Evolutionary conservation across 768 basidiomycete species (phyloP).

Genomic region (Arthromyces matolae): DNA sequence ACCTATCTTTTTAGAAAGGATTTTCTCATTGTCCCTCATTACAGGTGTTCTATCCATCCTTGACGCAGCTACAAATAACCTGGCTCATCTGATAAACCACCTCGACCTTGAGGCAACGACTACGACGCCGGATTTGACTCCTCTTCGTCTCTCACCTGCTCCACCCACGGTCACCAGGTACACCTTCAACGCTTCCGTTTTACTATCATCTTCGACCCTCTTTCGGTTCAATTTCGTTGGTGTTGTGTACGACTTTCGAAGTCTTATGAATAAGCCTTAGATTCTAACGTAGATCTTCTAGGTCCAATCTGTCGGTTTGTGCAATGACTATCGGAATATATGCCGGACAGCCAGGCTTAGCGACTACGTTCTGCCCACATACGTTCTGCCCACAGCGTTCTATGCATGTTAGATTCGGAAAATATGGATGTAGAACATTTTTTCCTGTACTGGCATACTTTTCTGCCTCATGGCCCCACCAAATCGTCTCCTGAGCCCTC

Average conservation of each 20-base stretch:
- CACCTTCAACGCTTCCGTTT: no score
- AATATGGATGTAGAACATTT: slow-evolving; percentile 13
- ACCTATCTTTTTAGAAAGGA: background rate
- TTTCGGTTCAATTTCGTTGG: no score
- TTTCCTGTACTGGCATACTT: slow-evolving; percentile 9
- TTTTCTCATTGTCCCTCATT: background rate
- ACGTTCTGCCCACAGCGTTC: slow-evolving; percentile 3
- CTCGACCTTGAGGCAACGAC: slow-evolving; percentile 82
- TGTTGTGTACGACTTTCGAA: slow-evolving; percentile 1
- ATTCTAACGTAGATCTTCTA: slow-evolving; percentile 2
- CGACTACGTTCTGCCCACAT: slow-evolving; percentile 5
- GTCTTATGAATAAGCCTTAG: background rate
- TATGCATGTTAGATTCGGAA: slow-evolving; percentile 10
- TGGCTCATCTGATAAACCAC: slow-evolving; percentile 73
- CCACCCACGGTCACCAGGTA: no score
- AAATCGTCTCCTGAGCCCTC: background rate
- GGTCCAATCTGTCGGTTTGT: slow-evolving; percentile 7
- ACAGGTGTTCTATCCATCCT: slow-evolving; percentile 62
- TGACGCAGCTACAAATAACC: slow-evolving; percentile 78
- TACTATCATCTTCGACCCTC: no score
- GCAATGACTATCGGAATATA: slow-evolving; percentile 9
- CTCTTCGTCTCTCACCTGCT: slow-evolving; percentile 30
- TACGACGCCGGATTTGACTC: slow-evolving; percentile 45
- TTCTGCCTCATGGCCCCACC: slow-evolving; percentile 6
- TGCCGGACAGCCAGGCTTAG: slow-evolving; percentile 1